phyloP scores from a whole-genome alignment of 345 rosid species.

The Pugionium dolabratum region DNA sequence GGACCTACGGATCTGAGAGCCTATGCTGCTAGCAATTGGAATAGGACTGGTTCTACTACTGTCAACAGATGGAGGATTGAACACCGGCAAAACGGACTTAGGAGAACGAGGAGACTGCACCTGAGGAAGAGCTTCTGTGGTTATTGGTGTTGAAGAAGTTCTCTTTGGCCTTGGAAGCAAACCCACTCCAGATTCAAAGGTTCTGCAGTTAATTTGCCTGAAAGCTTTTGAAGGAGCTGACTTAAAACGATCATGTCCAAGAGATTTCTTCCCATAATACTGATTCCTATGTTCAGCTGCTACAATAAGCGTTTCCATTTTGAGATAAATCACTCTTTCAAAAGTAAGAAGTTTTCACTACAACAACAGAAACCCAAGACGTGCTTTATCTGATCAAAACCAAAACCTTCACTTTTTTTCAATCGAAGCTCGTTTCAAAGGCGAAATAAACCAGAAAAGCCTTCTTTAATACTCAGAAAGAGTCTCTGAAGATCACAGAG shows the following conservation, averaged over 20 bases:
- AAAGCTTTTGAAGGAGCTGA: conserved; percentile 60
- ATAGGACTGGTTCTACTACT: conserved; percentile 53
- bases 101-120: conserved; percentile 33
- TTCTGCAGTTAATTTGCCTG: conserved; percentile 70
- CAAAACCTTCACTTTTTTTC: conserved; percentile 9
- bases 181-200: conserved; percentile 73
- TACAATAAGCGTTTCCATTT: conserved; percentile 83
- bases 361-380: conserved; percentile 12
- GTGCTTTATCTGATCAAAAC: conserved; percentile 22
- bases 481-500: conserved; percentile 13
- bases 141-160: conserved; percentile 39
- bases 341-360: conserved; percentile 9
- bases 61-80: conserved; percentile 25
- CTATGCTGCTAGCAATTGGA: conserved; percentile 43
- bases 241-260: conserved; percentile 47
- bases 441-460: background rate
- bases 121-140: conserved; percentile 36
- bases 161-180: conserved; percentile 65
- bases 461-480: background rate
- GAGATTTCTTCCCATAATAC: conserved; percentile 48
- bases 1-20: conserved; percentile 38
- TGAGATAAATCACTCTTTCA: conserved; percentile 15
- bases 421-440: conserved; percentile 16
- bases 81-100: conserved; percentile 30
- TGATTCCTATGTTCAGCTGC: conserved; percentile 69